phyloP scores from a whole-genome alignment of 768 basidiomycete species.

The Calocera viscosa region DNA sequence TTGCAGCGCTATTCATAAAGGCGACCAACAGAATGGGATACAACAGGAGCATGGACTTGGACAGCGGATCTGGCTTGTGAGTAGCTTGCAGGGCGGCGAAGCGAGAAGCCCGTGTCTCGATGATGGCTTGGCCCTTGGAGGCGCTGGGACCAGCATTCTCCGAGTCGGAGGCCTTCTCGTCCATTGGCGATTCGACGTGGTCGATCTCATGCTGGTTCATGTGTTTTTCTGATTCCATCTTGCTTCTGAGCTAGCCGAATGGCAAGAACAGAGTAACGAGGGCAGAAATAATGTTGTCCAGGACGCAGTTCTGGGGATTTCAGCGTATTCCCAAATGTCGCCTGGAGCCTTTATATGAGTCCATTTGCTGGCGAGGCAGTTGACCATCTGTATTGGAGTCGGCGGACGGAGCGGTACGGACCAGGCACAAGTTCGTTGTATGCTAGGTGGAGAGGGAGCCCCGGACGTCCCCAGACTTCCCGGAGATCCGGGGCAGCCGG shows the following conservation, averaged over 20 bases:
- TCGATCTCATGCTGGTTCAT: background rate
- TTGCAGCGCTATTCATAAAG: constrained; percentile 23
- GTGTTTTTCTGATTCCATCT: background rate
- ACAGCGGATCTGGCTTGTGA: background rate
- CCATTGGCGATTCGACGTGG: background rate
- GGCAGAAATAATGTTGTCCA: background rate
- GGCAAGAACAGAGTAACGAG: background rate
- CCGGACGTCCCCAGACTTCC: constrained; percentile 8
- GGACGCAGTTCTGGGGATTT: background rate
- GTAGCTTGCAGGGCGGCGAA: background rate
- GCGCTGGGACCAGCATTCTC: background rate
- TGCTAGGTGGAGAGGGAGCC: constrained; percentile 4
- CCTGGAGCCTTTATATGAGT: background rate
- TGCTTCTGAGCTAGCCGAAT: background rate
- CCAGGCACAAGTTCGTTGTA: background rate
- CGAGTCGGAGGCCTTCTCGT: background rate
- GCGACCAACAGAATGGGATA: constrained; percentile 20
- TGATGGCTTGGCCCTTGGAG: background rate
- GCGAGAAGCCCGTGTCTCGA: background rate
- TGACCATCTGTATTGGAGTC: background rate
- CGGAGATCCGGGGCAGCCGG: constrained; percentile 1
- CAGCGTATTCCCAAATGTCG: background rate
- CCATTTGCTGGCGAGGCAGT: background rate
- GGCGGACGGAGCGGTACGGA: background rate
- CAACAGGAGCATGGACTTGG: constrained; percentile 7